Base-by-base conservation (phyloP, 139 green algal genomes). In the Dunaliella primolecta region DNA sequence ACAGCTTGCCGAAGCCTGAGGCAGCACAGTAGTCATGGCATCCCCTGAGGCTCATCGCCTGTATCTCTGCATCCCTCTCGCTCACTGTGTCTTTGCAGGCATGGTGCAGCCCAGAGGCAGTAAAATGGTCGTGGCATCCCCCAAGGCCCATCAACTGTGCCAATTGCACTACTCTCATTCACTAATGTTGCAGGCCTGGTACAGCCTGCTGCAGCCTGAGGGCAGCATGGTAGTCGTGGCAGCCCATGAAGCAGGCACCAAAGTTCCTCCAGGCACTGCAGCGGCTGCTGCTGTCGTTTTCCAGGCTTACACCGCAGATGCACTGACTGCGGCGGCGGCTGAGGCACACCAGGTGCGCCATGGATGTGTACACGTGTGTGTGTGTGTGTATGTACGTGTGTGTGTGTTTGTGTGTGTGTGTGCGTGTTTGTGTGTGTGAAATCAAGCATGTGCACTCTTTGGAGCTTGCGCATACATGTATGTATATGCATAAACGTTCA, bases 331-430 rank as follows among this genome's bases (percentile, higher is more conserved):
- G 32, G 94, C 90, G 23, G 90, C 91, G 1, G 80, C 80, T 2
- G 86, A 87, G 0, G 93, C 94, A 0, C 86, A 90, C 55, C 91
- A 96, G 80, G 94, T 89, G 83, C 1, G 84, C 33, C 3, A 30
- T n/a, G 32, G 75, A 78, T 78, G 30, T 78, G 72, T 78, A 24
- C 24, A 24, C 24, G 72, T 78, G 29, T 36, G 29, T 36, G 29
- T 78, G 72, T 78, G 72, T 78, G 72, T 78, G 46, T 64, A 15
- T 78, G 72, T 78, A 36, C 3, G 30, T 78, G 72, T 78, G 72
- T 3, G 29, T 78, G 72, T 78, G 29, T n/a, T n/a, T n/a, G n/a
- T n/a, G n/a, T n/a, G n/a, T n/a, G n/a, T n/a, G n/a, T n/a, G n/a
- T n/a, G n/a, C n/a, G n/a, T n/a, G n/a, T n/a, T n/a, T n/a, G n/a